Conservation (phyloP, 2,329 filamentous ascomycete species). For the Fusarium papillatum region DNA sequence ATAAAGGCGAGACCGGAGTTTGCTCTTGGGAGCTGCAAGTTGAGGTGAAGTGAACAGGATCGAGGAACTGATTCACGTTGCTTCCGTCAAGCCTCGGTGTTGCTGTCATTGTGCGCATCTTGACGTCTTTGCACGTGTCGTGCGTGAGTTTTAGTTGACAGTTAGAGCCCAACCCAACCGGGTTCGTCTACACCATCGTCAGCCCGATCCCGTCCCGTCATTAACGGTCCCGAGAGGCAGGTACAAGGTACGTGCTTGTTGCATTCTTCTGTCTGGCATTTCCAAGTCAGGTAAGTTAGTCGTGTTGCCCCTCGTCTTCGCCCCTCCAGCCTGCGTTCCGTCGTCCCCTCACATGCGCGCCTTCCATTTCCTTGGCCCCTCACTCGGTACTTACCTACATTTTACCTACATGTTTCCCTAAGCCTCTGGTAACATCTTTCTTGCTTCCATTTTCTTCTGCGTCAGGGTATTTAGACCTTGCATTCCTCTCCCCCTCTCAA, state of each 20-base stretch:
- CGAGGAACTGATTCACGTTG: neutral
- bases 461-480: constrained; percentile 15
- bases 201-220: constrained; percentile 9
- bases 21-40: neutral
- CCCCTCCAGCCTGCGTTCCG: neutral
- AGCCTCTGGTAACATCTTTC: constrained; percentile 23
- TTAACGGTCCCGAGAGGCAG: constrained; percentile 26
- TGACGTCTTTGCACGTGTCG: constrained; percentile 17
- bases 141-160: constrained; percentile 13
- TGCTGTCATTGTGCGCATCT: neutral
- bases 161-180: neutral
- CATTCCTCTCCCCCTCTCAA: neutral
- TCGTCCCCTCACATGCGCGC: constrained; percentile 1
- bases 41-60: neutral
- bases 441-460: constrained; percentile 25
- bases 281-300: neutral
- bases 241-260: constrained; percentile 19
- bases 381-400: constrained; percentile 27
- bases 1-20: constrained; percentile 8
- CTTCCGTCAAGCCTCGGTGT: neutral
- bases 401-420: constrained; percentile 11
- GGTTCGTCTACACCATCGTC: constrained; percentile 8
- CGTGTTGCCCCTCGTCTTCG: constrained; percentile 17
- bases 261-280: constrained; percentile 13
- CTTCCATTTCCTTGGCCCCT: constrained; percentile 23